A percentile compares a stretch with the other conserved stretches of the same genome.
Evolutionary conservation across 2,329 filamentous ascomycete genomes (phyloP).

Genomic region (Colletotrichum australisinense): DNA sequence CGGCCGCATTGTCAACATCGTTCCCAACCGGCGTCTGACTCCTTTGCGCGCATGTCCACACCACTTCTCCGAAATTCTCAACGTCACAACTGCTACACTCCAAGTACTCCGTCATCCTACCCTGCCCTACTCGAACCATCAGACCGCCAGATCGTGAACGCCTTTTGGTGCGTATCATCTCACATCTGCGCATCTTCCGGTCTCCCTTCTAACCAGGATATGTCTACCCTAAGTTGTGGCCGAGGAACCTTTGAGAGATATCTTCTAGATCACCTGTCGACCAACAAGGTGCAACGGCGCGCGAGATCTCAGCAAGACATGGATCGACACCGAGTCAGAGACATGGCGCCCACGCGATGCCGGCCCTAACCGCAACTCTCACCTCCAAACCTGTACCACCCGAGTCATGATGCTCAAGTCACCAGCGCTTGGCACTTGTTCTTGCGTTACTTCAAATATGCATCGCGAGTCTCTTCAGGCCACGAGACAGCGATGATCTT

Average conservation of each 20-base stretch:
- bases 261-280: slow-evolving; percentile 19
- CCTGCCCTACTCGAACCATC: background rate
- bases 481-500: slow-evolving; percentile 17
- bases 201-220: background rate
- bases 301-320: slow-evolving; percentile 24
- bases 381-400: background rate
- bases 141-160: slow-evolving; percentile 1
- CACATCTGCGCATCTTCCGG: background rate
- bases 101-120: background rate
- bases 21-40: background rate
- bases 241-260: background rate
- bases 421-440: slow-evolving; percentile 15
- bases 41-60: background rate
- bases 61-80: background rate
- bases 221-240: background rate
- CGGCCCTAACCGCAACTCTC: slow-evolving; percentile 5
- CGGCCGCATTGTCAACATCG: background rate
- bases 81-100: background rate
- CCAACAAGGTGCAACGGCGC: slow-evolving; percentile 13
- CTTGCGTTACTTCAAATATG: slow-evolving; percentile 24
- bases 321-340: slow-evolving; percentile 31
- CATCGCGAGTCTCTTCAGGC: slow-evolving; percentile 7
- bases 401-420: slow-evolving; percentile 29
- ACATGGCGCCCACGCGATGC: slow-evolving; percentile 25
- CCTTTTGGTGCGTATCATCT: slow-evolving; percentile 5